Conservation (phyloP, 2,329 filamentous ascomycete species). For the Fusarium poae region DNA sequence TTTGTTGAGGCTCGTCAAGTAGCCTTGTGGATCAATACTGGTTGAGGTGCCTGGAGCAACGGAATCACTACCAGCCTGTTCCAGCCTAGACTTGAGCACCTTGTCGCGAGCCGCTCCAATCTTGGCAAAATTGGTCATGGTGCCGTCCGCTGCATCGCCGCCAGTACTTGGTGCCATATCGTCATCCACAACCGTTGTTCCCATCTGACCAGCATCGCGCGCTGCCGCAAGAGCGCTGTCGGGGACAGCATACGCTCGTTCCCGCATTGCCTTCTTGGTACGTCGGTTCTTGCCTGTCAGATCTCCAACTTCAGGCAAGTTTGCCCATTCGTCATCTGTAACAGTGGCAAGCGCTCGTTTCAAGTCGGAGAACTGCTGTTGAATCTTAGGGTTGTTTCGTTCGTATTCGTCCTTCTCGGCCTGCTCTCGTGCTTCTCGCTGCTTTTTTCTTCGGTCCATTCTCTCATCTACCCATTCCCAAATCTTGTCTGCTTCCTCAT, state of each 20-base stretch:
- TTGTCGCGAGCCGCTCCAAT: constrained; percentile 97
- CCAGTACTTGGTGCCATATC: constrained; percentile 60
- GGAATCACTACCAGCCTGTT: constrained; percentile 81
- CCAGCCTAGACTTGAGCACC: constrained; percentile 91
- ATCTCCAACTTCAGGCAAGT: constrained; percentile 94
- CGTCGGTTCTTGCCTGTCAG: constrained; percentile 94
- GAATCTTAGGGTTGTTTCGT: constrained; percentile 96
- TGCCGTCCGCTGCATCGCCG: constrained; percentile 75
- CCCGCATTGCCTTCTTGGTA: constrained; percentile 82
- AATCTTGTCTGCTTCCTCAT: constrained; percentile 96
- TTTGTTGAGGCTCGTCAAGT: constrained; percentile 90
- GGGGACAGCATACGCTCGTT: constrained; percentile 94
- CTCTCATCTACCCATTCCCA: constrained; percentile 96
- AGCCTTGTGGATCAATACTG: constrained; percentile 94
- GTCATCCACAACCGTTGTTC: constrained; percentile 90
- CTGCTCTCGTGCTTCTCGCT: constrained; percentile 95
- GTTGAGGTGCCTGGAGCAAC: constrained; percentile 82
- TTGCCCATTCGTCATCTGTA: constrained; percentile 96
- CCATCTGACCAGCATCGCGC: constrained; percentile 82
- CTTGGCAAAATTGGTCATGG: constrained; percentile 97
- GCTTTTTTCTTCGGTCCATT: constrained; percentile 90
- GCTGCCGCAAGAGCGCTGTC: constrained; percentile 94
- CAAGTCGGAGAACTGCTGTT: constrained; percentile 95
- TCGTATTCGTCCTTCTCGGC: constrained; percentile 96
- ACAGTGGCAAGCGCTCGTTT: constrained; percentile 91